These are phyloP conservation scores for Suhomyces kunorum DNA, from an alignment of 1,139 yeast genomes.

Conservation along the genomic window DNA sequence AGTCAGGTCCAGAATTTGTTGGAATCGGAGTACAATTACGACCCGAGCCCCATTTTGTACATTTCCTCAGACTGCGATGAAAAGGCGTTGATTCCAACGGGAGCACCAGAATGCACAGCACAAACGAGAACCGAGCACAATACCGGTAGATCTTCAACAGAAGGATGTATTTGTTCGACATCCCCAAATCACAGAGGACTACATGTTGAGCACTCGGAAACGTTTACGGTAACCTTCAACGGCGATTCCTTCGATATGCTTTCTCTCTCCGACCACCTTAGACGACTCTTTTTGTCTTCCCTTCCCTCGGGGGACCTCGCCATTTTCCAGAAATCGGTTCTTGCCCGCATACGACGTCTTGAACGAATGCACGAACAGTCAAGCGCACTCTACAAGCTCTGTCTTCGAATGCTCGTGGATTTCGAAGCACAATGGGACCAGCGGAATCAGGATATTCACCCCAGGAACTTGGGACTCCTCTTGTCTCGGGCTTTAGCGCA, in stretches of 20 bases:
- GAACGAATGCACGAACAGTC: neutral
- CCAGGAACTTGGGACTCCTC: neutral
- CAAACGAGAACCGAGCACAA: no score
- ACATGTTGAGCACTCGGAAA: neutral
- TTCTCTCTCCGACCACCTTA: neutral
- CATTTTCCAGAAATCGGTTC: slow-evolving; percentile 2
- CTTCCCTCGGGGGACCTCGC: slow-evolving; percentile 1
- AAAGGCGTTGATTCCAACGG: no score
- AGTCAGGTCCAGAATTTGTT: neutral
- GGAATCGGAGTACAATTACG: neutral
- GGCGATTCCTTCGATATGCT: slow-evolving; percentile 2
- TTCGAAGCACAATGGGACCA: slow-evolving; percentile 4
- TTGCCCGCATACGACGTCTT: neutral
- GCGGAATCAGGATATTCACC: neutral
- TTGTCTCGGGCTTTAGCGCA: neutral
- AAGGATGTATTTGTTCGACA: neutral
- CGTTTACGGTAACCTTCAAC: neutral
- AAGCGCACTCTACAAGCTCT: neutral
- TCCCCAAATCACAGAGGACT: neutral
- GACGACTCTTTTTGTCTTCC: neutral
- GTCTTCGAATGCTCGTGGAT: neutral
- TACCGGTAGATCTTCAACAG: neutral
- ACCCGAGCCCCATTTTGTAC: neutral
- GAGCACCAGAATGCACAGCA: no score
- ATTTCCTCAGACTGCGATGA: neutral